Evolutionary conservation across 805 yeast species (phyloP).

Genomic region (Isabelozyma heimii): DNA sequence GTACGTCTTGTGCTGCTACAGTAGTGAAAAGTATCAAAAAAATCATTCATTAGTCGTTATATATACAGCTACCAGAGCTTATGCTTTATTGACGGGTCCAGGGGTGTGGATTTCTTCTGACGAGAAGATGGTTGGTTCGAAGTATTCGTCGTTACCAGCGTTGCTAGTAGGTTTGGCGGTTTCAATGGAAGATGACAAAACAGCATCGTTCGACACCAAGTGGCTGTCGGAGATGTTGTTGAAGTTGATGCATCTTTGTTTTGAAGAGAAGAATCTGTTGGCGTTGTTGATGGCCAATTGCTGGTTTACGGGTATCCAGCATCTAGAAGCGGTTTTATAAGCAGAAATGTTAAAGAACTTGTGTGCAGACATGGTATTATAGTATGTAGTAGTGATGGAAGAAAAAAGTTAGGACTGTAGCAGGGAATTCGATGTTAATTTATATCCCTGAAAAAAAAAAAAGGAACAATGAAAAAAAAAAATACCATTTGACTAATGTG

Average conservation of each 20-base stretch:
- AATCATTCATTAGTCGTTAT: not conserved
- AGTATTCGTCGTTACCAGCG: conserved; percentile 15
- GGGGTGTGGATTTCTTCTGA: conserved; percentile 43
- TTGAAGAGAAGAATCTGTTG: conserved; percentile 32
- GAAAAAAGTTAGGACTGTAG: not conserved
- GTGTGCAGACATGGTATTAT: conserved; percentile 18
- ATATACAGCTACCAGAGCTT: not conserved
- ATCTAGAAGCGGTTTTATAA: conserved; percentile 41
- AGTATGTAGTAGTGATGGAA: not conserved
- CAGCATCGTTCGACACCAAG: conserved; percentile 35
- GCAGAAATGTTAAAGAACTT: conserved; percentile 32
- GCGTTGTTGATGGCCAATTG: conserved; percentile 1
- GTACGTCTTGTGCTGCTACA: too few relatives aligned
- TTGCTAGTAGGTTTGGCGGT: not conserved
- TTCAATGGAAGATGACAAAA: conserved; percentile 9
- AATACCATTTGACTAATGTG: not conserved
- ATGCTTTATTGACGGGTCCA: conserved; percentile 37
- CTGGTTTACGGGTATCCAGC: conserved; percentile 27
- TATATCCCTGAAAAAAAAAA: not conserved
- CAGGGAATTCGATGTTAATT: not conserved
- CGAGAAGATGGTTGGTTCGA: conserved; percentile 40
- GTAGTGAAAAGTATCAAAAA: too few relatives aligned
- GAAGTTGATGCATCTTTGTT: conserved; percentile 33
- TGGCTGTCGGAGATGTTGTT: conserved; percentile 27
- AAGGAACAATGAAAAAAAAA: not conserved